phyloP scores from a whole-genome alignment of 306 rosid species.

The Vachellia pachyceras region DNA sequence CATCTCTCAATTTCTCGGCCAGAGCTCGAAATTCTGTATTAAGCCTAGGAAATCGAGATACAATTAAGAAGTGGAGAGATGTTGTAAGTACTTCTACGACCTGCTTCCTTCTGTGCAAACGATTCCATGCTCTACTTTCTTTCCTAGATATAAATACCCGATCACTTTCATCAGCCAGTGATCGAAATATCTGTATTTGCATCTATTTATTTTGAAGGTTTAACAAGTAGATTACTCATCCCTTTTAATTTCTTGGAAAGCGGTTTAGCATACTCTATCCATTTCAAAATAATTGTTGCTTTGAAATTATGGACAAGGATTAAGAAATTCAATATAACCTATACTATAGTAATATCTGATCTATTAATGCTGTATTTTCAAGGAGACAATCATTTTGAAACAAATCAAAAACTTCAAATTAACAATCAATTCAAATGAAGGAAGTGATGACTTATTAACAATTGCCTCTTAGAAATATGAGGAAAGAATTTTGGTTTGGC shows the following conservation, averaged over 20 bases:
- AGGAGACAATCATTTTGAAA: not conserved
- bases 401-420: not conserved
- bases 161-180: not conserved
- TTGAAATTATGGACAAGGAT: slow-evolving; percentile 3
- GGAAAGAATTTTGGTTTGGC: not conserved
- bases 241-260: slow-evolving; percentile 23
- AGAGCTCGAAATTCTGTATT: slow-evolving; percentile 89
- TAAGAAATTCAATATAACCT: not conserved
- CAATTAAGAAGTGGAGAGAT: slow-evolving; percentile 96
- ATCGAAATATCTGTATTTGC: not conserved
- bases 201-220: not conserved
- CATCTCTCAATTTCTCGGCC: slow-evolving; percentile 77
- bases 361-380: not conserved
- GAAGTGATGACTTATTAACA: not conserved
- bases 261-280: not conserved
- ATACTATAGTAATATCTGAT: not conserved
- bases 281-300: not conserved
- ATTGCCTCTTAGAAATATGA: slow-evolving; percentile 13
- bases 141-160: not conserved
- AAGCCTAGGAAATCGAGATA: slow-evolving; percentile 95
- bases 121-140: not conserved
- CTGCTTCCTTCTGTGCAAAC: slow-evolving; percentile 26
- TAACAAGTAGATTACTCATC: not conserved
- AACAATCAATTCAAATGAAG: not conserved
- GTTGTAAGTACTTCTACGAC: slow-evolving; percentile 56